Evolutionary conservation across 331 rosid genomes (phyloP), one percentile per base, ranked within the genome.

Genomic region (Cydonia oblonga): DNA sequence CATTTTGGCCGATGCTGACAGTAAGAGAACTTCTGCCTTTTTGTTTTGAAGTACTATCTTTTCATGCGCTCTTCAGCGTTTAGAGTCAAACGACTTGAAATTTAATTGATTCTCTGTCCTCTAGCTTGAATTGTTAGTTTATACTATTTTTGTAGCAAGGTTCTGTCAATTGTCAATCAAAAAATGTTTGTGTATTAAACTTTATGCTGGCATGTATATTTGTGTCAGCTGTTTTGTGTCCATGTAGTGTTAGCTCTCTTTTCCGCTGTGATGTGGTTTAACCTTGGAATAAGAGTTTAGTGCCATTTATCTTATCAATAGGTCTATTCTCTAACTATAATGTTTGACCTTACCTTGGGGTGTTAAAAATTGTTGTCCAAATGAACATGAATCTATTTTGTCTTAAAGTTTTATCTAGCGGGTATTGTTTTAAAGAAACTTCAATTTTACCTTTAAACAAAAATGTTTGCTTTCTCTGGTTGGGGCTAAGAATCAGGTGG

Each of bases 1-100:
- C 97, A 0, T 93, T 91, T 79, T 84, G 82, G 75, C 98, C 96
- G 69, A 88, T 93, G 97, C 82, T 93, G 60, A 89, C 96, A 1
- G 98, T 93, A 86, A 86, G 97, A 67, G 73, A 80, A 75, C 56
- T 38, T 80, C 67, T 52, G 56, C 68, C 75, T 76, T 72, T 72
- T 49, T 67, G n/a, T 3, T 64, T 28, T 64, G 5, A 38, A 38
- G 23, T 15, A 56, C 23, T 42, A 80, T 26, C 49, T 42, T 64
- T 57, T 22, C 25, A 33, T 29, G 66, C 46, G 28, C 35, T 69
- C 19, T n/a, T 7, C 25, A 24, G 30, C 35, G 58, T 7, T 66
- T 51, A 51, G 42, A 60, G 56, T 35, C 20, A 67, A 49, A 60
- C 24, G 9, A 60, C 40, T 14, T 9, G 66, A 15, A 54, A 25